phyloP scores from a whole-genome alignment of 352 stramenopile genomes.

The Pythium phragmitis region DNA sequence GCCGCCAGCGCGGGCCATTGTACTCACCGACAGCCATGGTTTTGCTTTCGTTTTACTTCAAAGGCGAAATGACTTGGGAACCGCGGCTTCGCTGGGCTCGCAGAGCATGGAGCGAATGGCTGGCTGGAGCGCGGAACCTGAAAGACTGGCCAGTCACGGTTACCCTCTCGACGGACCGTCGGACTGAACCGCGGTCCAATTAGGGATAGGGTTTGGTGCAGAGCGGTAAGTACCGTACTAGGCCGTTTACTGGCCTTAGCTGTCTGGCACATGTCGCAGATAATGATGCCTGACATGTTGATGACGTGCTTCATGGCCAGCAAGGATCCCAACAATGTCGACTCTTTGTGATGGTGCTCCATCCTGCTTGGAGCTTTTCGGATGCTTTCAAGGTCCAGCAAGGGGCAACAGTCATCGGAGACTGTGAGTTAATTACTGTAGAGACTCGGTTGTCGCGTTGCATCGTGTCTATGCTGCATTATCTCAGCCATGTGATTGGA shows the following conservation, averaged over 20 bases:
- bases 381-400: no score
- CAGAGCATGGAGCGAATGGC: constrained; percentile 42
- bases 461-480: background rate
- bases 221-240: background rate
- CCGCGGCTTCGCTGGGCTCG: constrained; percentile 19
- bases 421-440: no score
- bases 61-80: constrained; percentile 80
- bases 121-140: constrained; percentile 37
- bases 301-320: no score
- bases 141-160: constrained; percentile 21
- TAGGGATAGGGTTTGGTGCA: constrained; percentile 16
- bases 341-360: no score
- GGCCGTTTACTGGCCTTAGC: background rate
- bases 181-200: constrained; percentile 20
- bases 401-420: no score
- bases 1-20: background rate
- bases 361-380: no score
- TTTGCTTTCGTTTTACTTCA: constrained; percentile 80
- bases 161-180: background rate
- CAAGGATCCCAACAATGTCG: background rate
- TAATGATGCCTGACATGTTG: background rate
- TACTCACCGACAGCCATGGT: constrained; percentile 87
- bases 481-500: no score
- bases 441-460: no score
- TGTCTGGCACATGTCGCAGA: background rate